These are phyloP conservation scores for Azolla pinnata DNA, from an alignment of 75 land plant species.

Conservation along the genomic window DNA sequence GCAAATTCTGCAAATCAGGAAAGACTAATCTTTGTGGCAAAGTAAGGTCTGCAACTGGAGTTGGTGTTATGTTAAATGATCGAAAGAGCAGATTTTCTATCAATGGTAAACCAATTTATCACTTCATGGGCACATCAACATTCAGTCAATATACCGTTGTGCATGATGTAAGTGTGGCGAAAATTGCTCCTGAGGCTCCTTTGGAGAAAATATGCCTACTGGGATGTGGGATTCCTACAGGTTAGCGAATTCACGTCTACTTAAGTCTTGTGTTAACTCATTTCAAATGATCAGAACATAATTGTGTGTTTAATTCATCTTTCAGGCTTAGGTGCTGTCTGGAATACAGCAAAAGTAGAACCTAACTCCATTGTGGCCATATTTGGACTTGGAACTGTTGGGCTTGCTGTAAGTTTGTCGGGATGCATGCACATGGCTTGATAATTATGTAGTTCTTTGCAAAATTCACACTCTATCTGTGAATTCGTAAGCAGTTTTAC, in stretches of 20 bases:
- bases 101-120: slow-evolving; percentile 68
- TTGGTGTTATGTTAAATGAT: slow-evolving; percentile 81
- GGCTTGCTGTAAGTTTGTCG: slow-evolving; percentile 77
- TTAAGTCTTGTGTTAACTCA: too few species aligned
- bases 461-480: neutral
- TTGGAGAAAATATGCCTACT: slow-evolving; percentile 87
- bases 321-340: slow-evolving; percentile 95
- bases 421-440: too few species aligned
- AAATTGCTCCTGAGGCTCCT: slow-evolving; percentile 69
- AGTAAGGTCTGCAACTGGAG: slow-evolving; percentile 71
- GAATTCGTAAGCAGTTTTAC: neutral
- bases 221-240: slow-evolving; percentile 95
- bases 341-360: slow-evolving; percentile 97
- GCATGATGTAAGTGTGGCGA: slow-evolving; percentile 84
- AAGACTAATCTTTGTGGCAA: slow-evolving; percentile 94
- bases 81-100: slow-evolving; percentile 66
- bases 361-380: slow-evolving; percentile 85
- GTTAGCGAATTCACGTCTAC: too few species aligned
- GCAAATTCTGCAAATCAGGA: slow-evolving; percentile 86
- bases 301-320: slow-evolving; percentile 5
- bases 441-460: neutral
- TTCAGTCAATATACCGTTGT: slow-evolving; percentile 93
- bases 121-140: slow-evolving; percentile 94
- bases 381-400: slow-evolving; percentile 97
- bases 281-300: neutral